These are phyloP conservation scores for Xylariaceae sp. DNA, from an alignment of 2,329 filamentous ascomycete genomes.

Conservation along the genomic window DNA sequence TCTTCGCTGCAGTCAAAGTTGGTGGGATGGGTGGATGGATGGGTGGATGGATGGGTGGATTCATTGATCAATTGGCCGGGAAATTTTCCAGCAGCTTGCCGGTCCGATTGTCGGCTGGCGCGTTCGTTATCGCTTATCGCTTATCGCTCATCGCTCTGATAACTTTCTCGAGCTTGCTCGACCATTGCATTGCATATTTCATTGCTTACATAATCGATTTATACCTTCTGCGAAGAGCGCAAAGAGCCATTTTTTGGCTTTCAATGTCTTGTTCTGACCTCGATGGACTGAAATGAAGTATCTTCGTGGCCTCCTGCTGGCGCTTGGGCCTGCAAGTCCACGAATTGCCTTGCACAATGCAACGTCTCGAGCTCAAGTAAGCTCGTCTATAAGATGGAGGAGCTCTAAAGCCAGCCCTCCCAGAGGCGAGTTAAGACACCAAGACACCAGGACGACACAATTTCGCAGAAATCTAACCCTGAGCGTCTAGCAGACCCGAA, in stretches of 20 bases:
- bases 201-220: conserved; percentile 1
- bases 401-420: background rate
- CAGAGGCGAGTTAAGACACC: conserved; percentile 10
- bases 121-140: background rate
- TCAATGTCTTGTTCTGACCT: conserved; percentile 13
- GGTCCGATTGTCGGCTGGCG: conserved; percentile 6
- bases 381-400: conserved; percentile 7
- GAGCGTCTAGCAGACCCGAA: background rate
- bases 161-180: background rate
- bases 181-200: background rate
- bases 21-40: background rate
- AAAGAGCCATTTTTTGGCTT: conserved; percentile 12
- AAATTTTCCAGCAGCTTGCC: conserved; percentile 3
- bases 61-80: background rate
- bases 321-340: conserved; percentile 26
- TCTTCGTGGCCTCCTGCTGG: conserved; percentile 29
- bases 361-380: conserved; percentile 6
- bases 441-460: background rate
- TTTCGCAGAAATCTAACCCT: background rate
- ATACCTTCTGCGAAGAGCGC: background rate
- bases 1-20: conserved; percentile 25
- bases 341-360: conserved; percentile 8
- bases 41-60: too few species aligned
- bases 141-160: background rate
- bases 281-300: conserved; percentile 37